A percentile compares a stretch with the other conserved stretches of the same genome.
phyloP scores from a whole-genome alignment of 2,329 filamentous ascomycete species.

The Sporothrix sp. region DNA sequence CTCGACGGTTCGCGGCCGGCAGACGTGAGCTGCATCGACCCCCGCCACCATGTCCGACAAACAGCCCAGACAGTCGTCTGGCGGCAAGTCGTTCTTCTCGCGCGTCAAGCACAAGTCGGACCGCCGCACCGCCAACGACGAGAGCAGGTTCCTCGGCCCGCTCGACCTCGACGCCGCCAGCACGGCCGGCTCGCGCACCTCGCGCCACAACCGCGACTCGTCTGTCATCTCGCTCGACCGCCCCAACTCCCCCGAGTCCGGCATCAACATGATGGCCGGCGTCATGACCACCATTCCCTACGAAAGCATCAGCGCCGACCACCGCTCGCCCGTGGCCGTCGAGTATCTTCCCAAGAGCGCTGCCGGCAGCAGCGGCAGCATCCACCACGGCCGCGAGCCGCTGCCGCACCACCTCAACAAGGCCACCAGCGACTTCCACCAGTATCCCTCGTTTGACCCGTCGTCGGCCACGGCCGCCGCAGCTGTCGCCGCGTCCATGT shows the following conservation, averaged over 20 bases:
- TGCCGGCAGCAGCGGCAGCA: constrained; percentile 47
- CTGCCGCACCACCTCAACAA: constrained; percentile 79
- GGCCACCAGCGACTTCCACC: constrained; percentile 68
- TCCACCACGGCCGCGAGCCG: constrained; percentile 61
- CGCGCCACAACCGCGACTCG: constrained; percentile 66
- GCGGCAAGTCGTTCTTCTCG: constrained; percentile 66
- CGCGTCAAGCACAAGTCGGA: constrained; percentile 71
- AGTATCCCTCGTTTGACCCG: constrained; percentile 68
- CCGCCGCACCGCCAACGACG: constrained; percentile 53
- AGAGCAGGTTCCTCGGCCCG: constrained; percentile 43
- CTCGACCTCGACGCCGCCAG: constrained; percentile 52
- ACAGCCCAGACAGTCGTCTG: constrained; percentile 72
- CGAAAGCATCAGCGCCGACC: constrained; percentile 57
- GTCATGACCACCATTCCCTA: constrained; percentile 85
- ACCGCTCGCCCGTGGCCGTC: constrained; percentile 59
- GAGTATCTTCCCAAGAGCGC: constrained; percentile 56
- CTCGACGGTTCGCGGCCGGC: no score
- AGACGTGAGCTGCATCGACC: constrained; percentile 1
- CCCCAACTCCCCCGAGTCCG: constrained; percentile 52
- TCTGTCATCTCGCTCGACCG: constrained; percentile 64
- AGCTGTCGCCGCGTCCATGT: constrained; percentile 23
- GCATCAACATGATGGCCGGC: constrained; percentile 65
- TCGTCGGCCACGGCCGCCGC: constrained; percentile 24
- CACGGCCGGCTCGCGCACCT: constrained; percentile 57
- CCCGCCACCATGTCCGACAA: constrained; percentile 49